Conservation (phyloP, 2,329 filamentous ascomycete species). For the Aspergillus sergii region DNA sequence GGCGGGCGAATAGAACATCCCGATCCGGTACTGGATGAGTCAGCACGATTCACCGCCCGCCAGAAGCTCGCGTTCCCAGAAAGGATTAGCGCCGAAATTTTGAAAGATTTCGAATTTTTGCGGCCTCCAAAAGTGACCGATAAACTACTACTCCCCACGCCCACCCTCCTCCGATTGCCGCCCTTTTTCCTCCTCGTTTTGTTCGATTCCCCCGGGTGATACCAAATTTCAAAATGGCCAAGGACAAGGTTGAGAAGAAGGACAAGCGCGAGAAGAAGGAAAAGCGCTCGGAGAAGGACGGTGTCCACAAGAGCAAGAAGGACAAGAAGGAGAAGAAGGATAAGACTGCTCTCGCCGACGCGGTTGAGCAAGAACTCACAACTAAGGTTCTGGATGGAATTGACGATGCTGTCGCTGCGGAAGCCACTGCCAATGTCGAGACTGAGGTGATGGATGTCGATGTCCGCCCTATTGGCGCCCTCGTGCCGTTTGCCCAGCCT, state of each 20-base stretch:
- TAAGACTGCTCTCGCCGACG: slow-evolving; percentile 40
- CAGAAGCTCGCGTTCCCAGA: slow-evolving; percentile 24
- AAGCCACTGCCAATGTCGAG: slow-evolving; percentile 26
- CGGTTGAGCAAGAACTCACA: slow-evolving; percentile 43
- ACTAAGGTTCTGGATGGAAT: slow-evolving; percentile 39
- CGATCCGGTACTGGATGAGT: slow-evolving; percentile 25
- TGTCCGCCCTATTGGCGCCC: slow-evolving; percentile 44
- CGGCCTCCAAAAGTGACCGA: slow-evolving; percentile 7
- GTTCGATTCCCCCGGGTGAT: slow-evolving; percentile 9
- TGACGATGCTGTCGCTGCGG: slow-evolving; percentile 30
- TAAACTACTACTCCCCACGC: slow-evolving; percentile 21
- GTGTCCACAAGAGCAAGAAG: slow-evolving; percentile 50
- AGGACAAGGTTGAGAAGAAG: slow-evolving; percentile 50
- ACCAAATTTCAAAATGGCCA: slow-evolving; percentile 43
- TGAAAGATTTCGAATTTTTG: slow-evolving; percentile 38
- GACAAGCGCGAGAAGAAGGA: slow-evolving; percentile 49
- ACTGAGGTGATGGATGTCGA: slow-evolving; percentile 32
- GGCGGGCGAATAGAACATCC: slow-evolving; percentile 13
- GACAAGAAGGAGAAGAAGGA: slow-evolving; percentile 51
- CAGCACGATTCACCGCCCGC: slow-evolving; percentile 22
- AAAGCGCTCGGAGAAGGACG: slow-evolving; percentile 50
- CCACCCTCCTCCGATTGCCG: slow-evolving; percentile 13
- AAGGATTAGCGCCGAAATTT: slow-evolving; percentile 39
- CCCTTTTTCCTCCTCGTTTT: slow-evolving; percentile 2
- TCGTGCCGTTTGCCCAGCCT: slow-evolving; percentile 54